A percentile compares a stretch with the other conserved stretches of the same genome.
These are phyloP conservation scores for Rhodotorula toruloides DNA, from an alignment of 768 basidiomycete genomes.

Conservation along the genomic window DNA sequence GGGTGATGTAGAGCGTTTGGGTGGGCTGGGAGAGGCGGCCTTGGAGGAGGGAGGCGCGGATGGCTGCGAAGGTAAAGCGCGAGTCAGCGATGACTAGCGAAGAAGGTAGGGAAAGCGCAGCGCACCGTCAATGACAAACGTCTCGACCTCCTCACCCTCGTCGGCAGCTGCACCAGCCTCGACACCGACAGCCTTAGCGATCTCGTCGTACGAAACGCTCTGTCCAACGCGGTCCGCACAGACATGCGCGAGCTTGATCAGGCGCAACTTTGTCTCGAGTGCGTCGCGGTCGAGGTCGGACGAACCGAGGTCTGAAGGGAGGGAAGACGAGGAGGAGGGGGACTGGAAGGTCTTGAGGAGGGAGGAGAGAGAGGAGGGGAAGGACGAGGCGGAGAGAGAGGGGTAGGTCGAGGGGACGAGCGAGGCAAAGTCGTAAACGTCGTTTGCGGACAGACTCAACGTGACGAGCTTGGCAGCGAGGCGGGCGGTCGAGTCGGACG, in stretches of 20 bases:
- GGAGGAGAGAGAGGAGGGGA: background rate
- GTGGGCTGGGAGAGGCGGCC: slow-evolving; percentile 79
- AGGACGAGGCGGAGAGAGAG: background rate
- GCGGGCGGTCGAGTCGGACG: slow-evolving; percentile 4
- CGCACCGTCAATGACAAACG: slow-evolving; percentile 80
- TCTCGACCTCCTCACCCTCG: slow-evolving; percentile 61
- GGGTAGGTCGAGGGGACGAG: slow-evolving; percentile 17
- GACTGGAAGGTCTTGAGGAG: slow-evolving; percentile 27
- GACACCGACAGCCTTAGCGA: slow-evolving; percentile 56
- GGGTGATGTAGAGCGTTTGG: slow-evolving; percentile 65
- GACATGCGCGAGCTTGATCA: slow-evolving; percentile 68
- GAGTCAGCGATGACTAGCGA: background rate
- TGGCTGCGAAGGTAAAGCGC: slow-evolving; percentile 54
- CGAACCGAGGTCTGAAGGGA: no score
- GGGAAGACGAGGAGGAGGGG: slow-evolving; percentile 11
- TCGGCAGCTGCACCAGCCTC: slow-evolving; percentile 49
- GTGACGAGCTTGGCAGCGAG: slow-evolving; percentile 22
- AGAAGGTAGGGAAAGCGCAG: background rate
- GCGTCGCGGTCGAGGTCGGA: slow-evolving; percentile 54
- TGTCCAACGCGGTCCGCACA: slow-evolving; percentile 71
- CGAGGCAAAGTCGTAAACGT: slow-evolving; percentile 31
- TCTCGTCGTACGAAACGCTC: slow-evolving; percentile 64
- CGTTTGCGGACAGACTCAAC: slow-evolving; percentile 22
- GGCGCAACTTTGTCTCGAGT: slow-evolving; percentile 72
- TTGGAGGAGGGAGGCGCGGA: slow-evolving; percentile 69